A percentile compares a stretch with the other conserved stretches of the same genome.
These are phyloP conservation scores for Domatiomyces globalis DNA, from an alignment of 2,329 filamentous ascomycete genomes.

Conservation along the genomic window DNA sequence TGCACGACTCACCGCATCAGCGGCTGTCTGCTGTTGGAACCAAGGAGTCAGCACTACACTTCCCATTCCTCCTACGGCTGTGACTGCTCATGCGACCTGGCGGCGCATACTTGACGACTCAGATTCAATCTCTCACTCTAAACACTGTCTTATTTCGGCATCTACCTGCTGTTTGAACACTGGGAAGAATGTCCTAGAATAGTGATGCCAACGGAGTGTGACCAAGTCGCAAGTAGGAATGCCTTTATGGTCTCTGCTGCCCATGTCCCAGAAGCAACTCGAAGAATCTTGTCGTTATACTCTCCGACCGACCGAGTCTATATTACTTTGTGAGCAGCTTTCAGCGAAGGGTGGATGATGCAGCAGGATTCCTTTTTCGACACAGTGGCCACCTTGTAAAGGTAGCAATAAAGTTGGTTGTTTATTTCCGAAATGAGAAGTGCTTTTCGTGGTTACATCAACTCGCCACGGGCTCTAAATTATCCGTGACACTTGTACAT, in stretches of 20 bases:
- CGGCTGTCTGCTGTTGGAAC: not conserved
- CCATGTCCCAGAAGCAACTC: not conserved
- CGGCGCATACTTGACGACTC: not conserved
- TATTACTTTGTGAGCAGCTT: no score
- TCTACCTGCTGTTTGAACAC: not conserved
- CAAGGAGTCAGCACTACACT: not conserved
- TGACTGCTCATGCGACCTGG: not conserved
- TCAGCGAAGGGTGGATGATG: no score
- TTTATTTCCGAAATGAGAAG: not conserved
- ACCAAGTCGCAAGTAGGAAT: not conserved
- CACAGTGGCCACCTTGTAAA: not conserved
- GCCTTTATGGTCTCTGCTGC: not conserved
- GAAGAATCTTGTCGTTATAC: no score
- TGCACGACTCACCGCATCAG: not conserved
- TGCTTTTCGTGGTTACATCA: no score
- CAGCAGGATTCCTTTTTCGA: not conserved
- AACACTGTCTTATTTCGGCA: not conserved
- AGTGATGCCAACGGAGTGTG: not conserved
- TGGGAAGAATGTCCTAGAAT: not conserved
- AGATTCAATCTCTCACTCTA: not conserved
- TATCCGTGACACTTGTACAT: not conserved
- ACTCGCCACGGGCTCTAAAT: no score
- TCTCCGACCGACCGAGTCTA: no score
- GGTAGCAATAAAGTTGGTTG: not conserved
- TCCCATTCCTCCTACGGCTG: not conserved